A percentile compares a stretch with the other conserved stretches of the same genome.
phyloP scores from a whole-genome alignment of 176 grass and related monocot genomes.

The Carex pumila region DNA sequence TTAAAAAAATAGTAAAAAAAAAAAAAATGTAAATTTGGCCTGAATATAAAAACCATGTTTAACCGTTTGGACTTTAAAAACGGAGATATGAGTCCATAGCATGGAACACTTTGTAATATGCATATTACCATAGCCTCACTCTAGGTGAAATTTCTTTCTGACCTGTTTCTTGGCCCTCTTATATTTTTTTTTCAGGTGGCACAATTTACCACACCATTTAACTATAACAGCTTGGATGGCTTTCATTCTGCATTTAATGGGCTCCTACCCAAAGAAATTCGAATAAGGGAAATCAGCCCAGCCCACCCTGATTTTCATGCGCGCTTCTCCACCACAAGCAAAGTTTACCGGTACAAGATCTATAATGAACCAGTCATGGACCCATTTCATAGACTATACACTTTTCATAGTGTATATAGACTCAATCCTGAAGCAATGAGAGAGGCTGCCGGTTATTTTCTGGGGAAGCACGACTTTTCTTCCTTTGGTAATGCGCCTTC shows the following conservation, averaged over 20 bases:
- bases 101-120: too few relatives aligned
- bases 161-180: not conserved
- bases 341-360: constrained; percentile 94
- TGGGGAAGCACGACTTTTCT: constrained; percentile 82
- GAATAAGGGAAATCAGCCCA: constrained; percentile 79
- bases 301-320: constrained; percentile 72
- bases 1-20: too few relatives aligned
- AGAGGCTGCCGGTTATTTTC: constrained; percentile 74
- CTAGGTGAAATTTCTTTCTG: not conserved
- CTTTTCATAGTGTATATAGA: constrained; percentile 68
- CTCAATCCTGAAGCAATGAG: constrained; percentile 68
- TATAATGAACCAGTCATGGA: constrained; percentile 84
- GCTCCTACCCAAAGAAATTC: constrained; percentile 75
- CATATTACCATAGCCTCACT: too few relatives aligned
- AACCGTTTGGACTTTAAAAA: too few relatives aligned
- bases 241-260: constrained; percentile 83
- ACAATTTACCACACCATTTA: constrained; percentile 79
- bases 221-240: constrained; percentile 52
- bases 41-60: too few relatives aligned
- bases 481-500: constrained; percentile 72
- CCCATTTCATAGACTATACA: constrained; percentile 59
- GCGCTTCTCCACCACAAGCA: constrained; percentile 71
- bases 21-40: too few relatives aligned
- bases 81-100: too few relatives aligned
- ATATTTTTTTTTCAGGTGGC: constrained; percentile 51